These are phyloP conservation scores for Alternaria sp. DNA, from an alignment of 2,329 filamentous ascomycete genomes.

Conservation along the genomic window DNA sequence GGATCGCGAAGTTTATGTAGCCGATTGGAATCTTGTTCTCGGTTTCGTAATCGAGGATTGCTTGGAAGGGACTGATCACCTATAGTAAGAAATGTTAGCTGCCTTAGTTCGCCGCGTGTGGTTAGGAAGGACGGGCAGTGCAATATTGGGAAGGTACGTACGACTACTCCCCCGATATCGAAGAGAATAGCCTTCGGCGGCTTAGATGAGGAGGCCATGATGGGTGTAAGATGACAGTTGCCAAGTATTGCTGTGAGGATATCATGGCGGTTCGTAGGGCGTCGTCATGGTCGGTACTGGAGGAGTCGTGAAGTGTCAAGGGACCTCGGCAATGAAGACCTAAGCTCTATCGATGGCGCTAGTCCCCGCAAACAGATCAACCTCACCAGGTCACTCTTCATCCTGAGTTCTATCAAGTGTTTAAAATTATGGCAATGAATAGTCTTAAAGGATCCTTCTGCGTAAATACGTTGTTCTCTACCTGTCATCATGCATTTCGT, in stretches of 20 bases:
- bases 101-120: neutral
- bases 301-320: constrained; percentile 23
- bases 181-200: constrained; percentile 67
- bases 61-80: constrained; percentile 91
- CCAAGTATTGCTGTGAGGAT: constrained; percentile 13
- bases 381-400: neutral
- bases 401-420: neutral
- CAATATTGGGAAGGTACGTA: constrained; percentile 62
- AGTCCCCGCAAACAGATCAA: constrained; percentile 6
- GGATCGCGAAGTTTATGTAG: constrained; percentile 92
- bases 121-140: neutral
- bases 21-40: constrained; percentile 78
- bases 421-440: neutral
- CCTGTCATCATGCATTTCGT: neutral
- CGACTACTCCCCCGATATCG: constrained; percentile 96
- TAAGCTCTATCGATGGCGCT: constrained; percentile 29
- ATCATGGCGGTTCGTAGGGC: constrained; percentile 31
- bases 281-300: constrained; percentile 24
- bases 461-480: neutral
- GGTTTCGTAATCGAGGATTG: constrained; percentile 89
- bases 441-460: neutral
- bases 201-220: constrained; percentile 21
- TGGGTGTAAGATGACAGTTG: neutral
- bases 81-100: constrained; percentile 49
- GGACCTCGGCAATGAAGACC: constrained; percentile 36